Conservation (phyloP, 2,329 filamentous ascomycete genomes). For the Nakataea oryzae region DNA sequence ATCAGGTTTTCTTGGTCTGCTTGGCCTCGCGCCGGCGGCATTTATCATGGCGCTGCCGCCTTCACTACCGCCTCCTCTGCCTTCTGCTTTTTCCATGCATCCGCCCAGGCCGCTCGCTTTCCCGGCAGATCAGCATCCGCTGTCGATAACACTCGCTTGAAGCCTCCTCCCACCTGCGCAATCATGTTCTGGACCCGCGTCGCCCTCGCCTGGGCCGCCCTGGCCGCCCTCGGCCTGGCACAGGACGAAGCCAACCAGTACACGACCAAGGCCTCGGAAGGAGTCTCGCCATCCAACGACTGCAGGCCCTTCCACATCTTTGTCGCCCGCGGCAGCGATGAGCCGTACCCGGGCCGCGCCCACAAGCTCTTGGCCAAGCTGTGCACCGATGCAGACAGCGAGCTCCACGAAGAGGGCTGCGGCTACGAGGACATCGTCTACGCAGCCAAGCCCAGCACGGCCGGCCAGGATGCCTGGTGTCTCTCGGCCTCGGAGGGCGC, state of each 20-base stretch:
- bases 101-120: no score
- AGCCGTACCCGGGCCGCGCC: constrained; percentile 23
- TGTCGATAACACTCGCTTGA: neutral
- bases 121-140: neutral
- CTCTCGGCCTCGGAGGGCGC: constrained; percentile 23
- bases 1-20: neutral
- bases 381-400: constrained; percentile 8
- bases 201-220: neutral
- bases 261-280: neutral
- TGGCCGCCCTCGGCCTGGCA: neutral
- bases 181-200: neutral
- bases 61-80: neutral
- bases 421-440: constrained; percentile 18
- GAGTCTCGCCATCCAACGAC: neutral
- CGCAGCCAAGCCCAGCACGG: constrained; percentile 12
- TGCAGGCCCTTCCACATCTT: neutral
- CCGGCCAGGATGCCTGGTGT: constrained; percentile 20
- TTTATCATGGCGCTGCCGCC: neutral
- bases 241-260: neutral
- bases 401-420: constrained; percentile 2
- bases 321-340: constrained; percentile 18
- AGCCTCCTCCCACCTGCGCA: neutral
- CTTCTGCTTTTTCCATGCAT: neutral
- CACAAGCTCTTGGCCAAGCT: constrained; percentile 18
- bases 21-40: neutral